A percentile compares a stretch with the other conserved stretches of the same genome.
Conservation (phyloP, 2,329 filamentous ascomycete species). For the Zymoseptoria tritici region DNA sequence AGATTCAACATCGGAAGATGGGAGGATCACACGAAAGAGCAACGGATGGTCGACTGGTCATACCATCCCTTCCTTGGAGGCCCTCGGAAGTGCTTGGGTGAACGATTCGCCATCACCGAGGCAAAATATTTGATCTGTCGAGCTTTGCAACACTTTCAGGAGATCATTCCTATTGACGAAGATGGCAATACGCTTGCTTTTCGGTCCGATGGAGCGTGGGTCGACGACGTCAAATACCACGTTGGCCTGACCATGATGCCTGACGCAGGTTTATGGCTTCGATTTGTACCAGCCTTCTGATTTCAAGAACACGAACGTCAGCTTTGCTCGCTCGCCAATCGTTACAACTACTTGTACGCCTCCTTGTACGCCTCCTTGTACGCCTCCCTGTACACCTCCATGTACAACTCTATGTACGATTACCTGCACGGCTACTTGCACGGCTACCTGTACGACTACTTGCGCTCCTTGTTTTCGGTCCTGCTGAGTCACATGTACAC, state of each 20-base stretch:
- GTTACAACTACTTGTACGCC: not conserved
- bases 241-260: conserved; percentile 6
- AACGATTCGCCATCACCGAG: conserved; percentile 2
- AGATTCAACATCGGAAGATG: conserved; percentile 4
- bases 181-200: not conserved
- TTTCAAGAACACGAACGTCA: not conserved
- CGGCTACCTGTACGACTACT: not conserved
- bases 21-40: not conserved
- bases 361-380: not conserved
- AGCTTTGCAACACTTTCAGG: conserved; percentile 3
- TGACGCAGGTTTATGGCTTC: conserved; percentile 1
- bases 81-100: conserved; percentile 1
- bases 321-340: not conserved
- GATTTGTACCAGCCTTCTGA: not conserved
- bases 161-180: conserved; percentile 1
- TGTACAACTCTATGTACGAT: not conserved
- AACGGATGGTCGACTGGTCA: conserved; percentile 5
- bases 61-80: conserved; percentile 6
- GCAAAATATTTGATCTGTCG: conserved; percentile 1
- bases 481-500: no score
- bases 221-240: conserved; percentile 1
- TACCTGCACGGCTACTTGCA: not conserved
- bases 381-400: not conserved
- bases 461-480: no score
- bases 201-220: not conserved